Evolutionary conservation across 805 yeast species (phyloP).

Genomic region (Kuraishia piskuri): DNA sequence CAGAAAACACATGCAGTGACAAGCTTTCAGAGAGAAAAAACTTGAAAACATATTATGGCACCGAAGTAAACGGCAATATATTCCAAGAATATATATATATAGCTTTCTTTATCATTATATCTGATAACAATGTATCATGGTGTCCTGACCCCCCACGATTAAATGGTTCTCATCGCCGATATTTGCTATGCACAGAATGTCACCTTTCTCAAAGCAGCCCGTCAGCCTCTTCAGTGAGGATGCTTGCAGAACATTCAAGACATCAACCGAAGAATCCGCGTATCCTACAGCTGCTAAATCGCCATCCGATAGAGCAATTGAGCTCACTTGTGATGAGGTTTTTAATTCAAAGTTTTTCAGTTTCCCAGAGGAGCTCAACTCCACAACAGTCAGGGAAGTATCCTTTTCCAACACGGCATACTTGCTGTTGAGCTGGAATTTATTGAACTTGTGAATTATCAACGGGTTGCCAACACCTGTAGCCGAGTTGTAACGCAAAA

Average conservation of each 20-base stretch:
- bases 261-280: not conserved
- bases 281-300: not conserved
- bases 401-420: not conserved
- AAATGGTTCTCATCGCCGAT: not conserved
- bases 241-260: not conserved
- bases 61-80: not conserved
- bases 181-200: not conserved
- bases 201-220: not conserved
- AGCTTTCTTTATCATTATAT: not conserved
- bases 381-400: not conserved
- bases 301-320: not conserved
- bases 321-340: not conserved
- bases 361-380: conserved; percentile 3
- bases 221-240: not conserved
- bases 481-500: not conserved
- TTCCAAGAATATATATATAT: not conserved
- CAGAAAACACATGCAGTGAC: too few relatives aligned
- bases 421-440: not conserved
- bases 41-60: not conserved
- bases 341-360: conserved; percentile 13
- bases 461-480: not conserved
- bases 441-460: not conserved
- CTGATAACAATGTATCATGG: not conserved
- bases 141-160: not conserved
- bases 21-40: not conserved